Percentiles rank a stretch among this genome's conserved stretches.
These are phyloP conservation scores for Aspergillus clavatus DNA, from an alignment of 2,329 filamentous ascomycete species.

Conservation along the genomic window DNA sequence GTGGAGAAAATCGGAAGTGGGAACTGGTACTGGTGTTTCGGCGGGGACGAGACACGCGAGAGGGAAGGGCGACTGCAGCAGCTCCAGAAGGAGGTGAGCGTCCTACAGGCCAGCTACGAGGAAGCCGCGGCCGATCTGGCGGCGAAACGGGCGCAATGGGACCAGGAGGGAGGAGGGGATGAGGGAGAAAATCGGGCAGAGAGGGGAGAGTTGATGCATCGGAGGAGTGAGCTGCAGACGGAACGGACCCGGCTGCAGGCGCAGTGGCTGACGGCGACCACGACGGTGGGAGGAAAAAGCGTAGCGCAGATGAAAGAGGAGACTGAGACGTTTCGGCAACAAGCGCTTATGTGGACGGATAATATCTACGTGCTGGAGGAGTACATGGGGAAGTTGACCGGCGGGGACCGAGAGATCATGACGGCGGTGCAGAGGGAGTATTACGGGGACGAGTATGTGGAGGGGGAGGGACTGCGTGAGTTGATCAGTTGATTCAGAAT, in stretches of 20 bases:
- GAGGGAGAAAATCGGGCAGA: constrained; percentile 15
- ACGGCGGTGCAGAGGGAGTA: constrained; percentile 41
- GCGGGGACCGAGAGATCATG: constrained; percentile 43
- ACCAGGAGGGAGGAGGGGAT: constrained; percentile 21
- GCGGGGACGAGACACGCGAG: constrained; percentile 51
- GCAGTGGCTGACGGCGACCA: constrained; percentile 7
- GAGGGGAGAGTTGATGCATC: constrained; percentile 17
- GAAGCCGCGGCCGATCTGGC: constrained; percentile 34
- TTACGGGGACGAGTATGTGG: constrained; percentile 53
- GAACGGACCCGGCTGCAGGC: constrained; percentile 32
- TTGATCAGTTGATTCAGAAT: too few relatives aligned
- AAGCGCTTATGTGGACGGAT: constrained; percentile 40
- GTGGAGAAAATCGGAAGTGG: constrained; percentile 67
- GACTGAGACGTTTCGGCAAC: constrained; percentile 26
- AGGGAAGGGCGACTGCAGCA: constrained; percentile 33
- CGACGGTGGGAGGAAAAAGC: constrained; percentile 32
- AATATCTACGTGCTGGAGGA: constrained; percentile 43
- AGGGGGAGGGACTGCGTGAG: constrained; percentile 49
- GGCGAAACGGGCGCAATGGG: constrained; percentile 31
- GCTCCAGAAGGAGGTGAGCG: constrained; percentile 28
- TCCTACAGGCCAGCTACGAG: constrained; percentile 23
- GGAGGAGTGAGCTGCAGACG: constrained; percentile 20
- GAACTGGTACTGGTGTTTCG: constrained; percentile 69
- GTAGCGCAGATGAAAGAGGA: constrained; percentile 31
- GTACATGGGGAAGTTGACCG: constrained; percentile 35